These are phyloP conservation scores for Aspergillus fructus DNA, from an alignment of 2,329 filamentous ascomycete genomes.

Conservation along the genomic window DNA sequence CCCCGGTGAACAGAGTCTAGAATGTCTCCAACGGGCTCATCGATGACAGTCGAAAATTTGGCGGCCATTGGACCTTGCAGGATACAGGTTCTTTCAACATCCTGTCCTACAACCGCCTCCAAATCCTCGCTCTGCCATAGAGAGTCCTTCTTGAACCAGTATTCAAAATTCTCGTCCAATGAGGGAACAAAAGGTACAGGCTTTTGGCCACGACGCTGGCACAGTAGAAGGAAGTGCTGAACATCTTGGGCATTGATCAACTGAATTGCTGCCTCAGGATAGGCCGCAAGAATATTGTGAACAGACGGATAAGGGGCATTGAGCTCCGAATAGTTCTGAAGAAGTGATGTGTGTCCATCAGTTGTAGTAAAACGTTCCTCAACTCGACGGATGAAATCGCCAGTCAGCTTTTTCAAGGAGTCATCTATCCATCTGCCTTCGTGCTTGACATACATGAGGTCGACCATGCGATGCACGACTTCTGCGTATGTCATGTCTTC, in stretches of 20 bases:
- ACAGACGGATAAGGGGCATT: slow-evolving; percentile 76
- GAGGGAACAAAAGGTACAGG: slow-evolving; percentile 92
- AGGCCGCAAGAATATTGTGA: slow-evolving; percentile 74
- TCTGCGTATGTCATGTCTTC: slow-evolving; percentile 96
- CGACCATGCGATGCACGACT: slow-evolving; percentile 81
- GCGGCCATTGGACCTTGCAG: slow-evolving; percentile 91
- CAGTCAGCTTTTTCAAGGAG: slow-evolving; percentile 78
- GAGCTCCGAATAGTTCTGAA: slow-evolving; percentile 89
- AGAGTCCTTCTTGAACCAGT: slow-evolving; percentile 99
- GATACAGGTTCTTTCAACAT: slow-evolving; percentile 94
- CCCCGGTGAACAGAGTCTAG: slow-evolving; percentile 84
- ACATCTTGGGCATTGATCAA: slow-evolving; percentile 98
- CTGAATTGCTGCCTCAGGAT: slow-evolving; percentile 83
- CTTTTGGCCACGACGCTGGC: slow-evolving; percentile 89
- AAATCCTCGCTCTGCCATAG: slow-evolving; percentile 98
- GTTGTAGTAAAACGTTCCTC: slow-evolving; percentile 90
- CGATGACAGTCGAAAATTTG: slow-evolving; percentile 82
- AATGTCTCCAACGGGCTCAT: slow-evolving; percentile 94
- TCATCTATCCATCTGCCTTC: slow-evolving; percentile 88
- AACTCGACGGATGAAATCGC: slow-evolving; percentile 93
- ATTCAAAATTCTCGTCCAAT: slow-evolving; percentile 97
- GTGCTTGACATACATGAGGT: slow-evolving; percentile 88
- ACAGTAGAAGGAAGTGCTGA: slow-evolving; percentile 92
- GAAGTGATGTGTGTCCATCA: slow-evolving; percentile 70
- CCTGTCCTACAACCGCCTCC: slow-evolving; percentile 91